These are phyloP conservation scores for Xylaria palmicola DNA, from an alignment of 495 filamentous ascomycete genomes.

Conservation along the genomic window DNA sequence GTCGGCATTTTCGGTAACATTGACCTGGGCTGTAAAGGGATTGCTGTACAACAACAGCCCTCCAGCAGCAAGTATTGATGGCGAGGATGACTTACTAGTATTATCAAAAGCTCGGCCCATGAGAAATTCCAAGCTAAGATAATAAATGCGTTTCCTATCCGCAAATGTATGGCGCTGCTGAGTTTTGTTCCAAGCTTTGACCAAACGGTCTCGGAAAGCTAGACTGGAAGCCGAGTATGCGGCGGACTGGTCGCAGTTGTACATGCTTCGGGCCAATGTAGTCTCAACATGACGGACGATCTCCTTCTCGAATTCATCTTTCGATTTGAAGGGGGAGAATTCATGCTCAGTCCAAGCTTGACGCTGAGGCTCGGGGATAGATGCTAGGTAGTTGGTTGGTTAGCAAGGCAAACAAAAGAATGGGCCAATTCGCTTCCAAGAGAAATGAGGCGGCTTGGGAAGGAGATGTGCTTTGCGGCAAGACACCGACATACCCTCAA, in stretches of 20 bases:
- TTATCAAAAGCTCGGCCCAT: slow-evolving; percentile 97
- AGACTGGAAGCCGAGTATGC: slow-evolving; percentile 88
- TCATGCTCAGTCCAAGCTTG: slow-evolving; percentile 84
- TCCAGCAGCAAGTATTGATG: no score
- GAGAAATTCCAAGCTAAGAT: slow-evolving; percentile 92
- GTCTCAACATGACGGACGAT: slow-evolving; percentile 94
- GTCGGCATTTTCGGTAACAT: no score
- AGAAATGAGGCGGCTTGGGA: slow-evolving; percentile 14
- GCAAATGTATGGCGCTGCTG: slow-evolving; percentile 90
- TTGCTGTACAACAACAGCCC: no score
- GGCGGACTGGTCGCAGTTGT: slow-evolving; percentile 95
- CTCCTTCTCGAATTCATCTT: slow-evolving; percentile 68
- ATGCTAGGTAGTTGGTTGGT: slow-evolving; percentile 37
- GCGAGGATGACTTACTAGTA: no score
- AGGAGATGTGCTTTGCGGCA: not conserved
- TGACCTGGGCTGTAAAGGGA: no score
- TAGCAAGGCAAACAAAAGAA: slow-evolving; percentile 1
- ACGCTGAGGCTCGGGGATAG: slow-evolving; percentile 84
- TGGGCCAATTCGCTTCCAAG: not conserved
- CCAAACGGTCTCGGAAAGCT: slow-evolving; percentile 87
- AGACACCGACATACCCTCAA: slow-evolving; percentile 62
- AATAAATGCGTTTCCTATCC: slow-evolving; percentile 93
- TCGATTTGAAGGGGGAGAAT: slow-evolving; percentile 67
- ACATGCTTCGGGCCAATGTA: slow-evolving; percentile 90
- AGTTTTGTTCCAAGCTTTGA: slow-evolving; percentile 96